Evolutionary conservation across 2,329 filamentous ascomycete species (phyloP).

Genomic region (Verticillium longisporum): DNA sequence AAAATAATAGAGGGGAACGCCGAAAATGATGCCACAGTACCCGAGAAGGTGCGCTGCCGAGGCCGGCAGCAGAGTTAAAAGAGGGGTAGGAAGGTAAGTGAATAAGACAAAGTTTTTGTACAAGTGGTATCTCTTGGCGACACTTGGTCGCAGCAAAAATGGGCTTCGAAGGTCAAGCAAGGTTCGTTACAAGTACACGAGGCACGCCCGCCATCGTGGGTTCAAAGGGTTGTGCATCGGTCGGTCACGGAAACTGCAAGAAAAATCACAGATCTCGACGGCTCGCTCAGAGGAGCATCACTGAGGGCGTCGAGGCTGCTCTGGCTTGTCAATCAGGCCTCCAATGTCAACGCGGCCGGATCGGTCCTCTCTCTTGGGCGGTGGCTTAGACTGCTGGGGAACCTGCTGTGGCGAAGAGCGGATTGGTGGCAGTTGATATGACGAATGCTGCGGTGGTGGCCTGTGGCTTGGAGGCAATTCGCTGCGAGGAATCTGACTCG

Average conservation of each 20-base stretch:
- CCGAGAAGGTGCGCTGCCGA: neutral
- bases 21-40: constrained; percentile 4
- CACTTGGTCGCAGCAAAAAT: constrained; percentile 3
- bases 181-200: neutral
- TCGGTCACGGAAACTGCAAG: neutral
- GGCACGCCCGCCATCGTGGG: neutral
- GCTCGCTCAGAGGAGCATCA: constrained; percentile 9
- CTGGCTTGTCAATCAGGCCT: constrained; percentile 53
- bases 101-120: constrained; percentile 5
- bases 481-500: constrained; percentile 47
- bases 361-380: constrained; percentile 41
- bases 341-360: constrained; percentile 52
- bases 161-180: neutral
- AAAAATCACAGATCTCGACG: neutral
- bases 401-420: constrained; percentile 27
- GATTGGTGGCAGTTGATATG: constrained; percentile 43
- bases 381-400: constrained; percentile 14
- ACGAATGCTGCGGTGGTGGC: constrained; percentile 19
- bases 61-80: neutral
- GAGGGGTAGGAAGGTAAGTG: constrained; percentile 5
- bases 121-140: constrained; percentile 13
- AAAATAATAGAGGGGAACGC: constrained; percentile 2
- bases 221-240: neutral
- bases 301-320: constrained; percentile 23
- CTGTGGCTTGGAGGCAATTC: constrained; percentile 33